phyloP scores from a whole-genome alignment of 2,329 filamentous ascomycete species.

The Xylaria sp. region DNA sequence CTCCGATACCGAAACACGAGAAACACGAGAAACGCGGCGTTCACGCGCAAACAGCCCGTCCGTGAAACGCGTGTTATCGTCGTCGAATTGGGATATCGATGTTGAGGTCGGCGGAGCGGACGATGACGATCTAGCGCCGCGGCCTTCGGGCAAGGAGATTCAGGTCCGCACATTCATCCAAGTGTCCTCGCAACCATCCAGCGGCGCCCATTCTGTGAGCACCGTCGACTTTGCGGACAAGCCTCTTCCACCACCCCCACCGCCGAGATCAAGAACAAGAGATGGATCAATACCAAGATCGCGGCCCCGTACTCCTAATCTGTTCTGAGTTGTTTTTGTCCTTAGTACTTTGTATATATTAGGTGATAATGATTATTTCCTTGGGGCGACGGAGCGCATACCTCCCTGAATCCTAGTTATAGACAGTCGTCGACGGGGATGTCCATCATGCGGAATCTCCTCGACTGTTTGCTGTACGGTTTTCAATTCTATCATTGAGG shows the following conservation, averaged over 20 bases:
- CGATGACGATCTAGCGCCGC: neutral
- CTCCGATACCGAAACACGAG: neutral
- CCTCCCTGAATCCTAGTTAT: too few relatives aligned
- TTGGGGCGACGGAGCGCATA: too few relatives aligned
- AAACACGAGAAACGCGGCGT: too few relatives aligned
- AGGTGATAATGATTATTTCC: neutral
- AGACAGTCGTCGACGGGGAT: too few relatives aligned
- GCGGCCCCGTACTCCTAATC: constrained; percentile 25
- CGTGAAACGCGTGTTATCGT: constrained; percentile 14
- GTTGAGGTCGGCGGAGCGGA: constrained; percentile 3
- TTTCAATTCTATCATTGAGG: too few relatives aligned
- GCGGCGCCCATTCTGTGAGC: neutral
- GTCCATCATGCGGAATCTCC: too few relatives aligned
- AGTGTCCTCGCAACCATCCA: constrained; percentile 23
- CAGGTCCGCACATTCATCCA: constrained; percentile 22
- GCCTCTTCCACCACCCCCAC: constrained; percentile 21
- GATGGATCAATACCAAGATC: constrained; percentile 22
- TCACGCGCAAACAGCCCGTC: constrained; percentile 3
- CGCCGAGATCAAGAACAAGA: constrained; percentile 4
- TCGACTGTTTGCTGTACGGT: too few relatives aligned
- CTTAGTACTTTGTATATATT: neutral
- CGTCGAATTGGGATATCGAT: constrained; percentile 25
- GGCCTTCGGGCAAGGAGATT: constrained; percentile 18
- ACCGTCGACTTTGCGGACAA: constrained; percentile 15
- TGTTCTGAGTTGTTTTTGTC: constrained; percentile 11